Percentiles rank a stretch among this genome's conserved stretches.
These are phyloP conservation scores for Penicillium vulpinum DNA, from an alignment of 2,329 filamentous ascomycete species.

Conservation along the genomic window DNA sequence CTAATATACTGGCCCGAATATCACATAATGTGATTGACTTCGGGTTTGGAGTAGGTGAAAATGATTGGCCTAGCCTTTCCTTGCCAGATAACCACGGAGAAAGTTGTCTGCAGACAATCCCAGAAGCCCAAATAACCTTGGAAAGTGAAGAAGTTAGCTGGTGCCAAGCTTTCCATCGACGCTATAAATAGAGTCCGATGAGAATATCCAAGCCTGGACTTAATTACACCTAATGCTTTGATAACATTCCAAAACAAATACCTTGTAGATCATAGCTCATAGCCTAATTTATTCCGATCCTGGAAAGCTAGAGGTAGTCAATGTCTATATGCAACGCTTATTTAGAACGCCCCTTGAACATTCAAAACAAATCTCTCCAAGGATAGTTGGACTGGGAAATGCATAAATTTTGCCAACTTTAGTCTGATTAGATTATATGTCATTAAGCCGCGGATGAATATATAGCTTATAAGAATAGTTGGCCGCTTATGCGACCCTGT, in stretches of 20 bases:
- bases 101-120: not conserved
- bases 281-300: too few species aligned
- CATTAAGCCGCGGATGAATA: not conserved
- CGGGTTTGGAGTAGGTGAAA: not conserved
- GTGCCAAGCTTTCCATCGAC: not conserved
- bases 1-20: not conserved
- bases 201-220: not conserved
- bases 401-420: too few species aligned
- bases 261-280: too few species aligned
- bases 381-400: too few species aligned
- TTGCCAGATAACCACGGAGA: not conserved
- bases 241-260: not conserved
- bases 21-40: not conserved
- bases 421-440: too few species aligned
- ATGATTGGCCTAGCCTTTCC: not conserved
- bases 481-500: too few species aligned
- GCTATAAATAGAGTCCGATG: not conserved
- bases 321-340: not conserved
- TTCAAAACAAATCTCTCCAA: too few species aligned
- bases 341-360: too few species aligned
- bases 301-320: not conserved
- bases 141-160: not conserved
- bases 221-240: not conserved
- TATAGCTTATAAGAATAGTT: too few species aligned
- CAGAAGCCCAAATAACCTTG: not conserved